A percentile compares a stretch with the other conserved stretches of the same genome.
Conservation (phyloP, 1,139 yeast species). For the Nakaseomyces bracarensis region DNA sequence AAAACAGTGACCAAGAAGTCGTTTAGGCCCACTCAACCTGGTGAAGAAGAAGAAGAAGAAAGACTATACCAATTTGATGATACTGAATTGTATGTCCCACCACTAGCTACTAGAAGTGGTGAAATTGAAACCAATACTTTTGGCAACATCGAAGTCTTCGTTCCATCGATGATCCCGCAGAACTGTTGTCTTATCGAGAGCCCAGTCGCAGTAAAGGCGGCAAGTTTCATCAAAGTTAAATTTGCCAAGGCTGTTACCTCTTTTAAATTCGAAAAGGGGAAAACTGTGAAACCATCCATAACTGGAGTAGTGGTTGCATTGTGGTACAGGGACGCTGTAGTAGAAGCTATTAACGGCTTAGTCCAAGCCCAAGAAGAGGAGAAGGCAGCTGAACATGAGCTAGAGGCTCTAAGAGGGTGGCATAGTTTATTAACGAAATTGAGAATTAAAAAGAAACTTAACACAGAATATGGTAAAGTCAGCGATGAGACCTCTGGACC, state of each 20-base stretch:
- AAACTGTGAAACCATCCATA: slow-evolving; percentile 52
- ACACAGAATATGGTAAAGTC: slow-evolving; percentile 53
- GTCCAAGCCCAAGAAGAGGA: slow-evolving; percentile 42
- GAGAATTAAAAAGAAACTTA: slow-evolving; percentile 60
- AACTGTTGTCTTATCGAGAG: slow-evolving; percentile 62
- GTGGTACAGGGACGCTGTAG: slow-evolving; percentile 59
- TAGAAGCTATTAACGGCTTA: slow-evolving; percentile 47
- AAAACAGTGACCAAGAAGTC: slow-evolving; percentile 36
- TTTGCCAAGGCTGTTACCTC: slow-evolving; percentile 84
- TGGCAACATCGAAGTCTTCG: slow-evolving; percentile 77
- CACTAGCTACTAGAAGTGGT: slow-evolving; percentile 45
- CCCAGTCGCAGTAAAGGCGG: slow-evolving; percentile 58
- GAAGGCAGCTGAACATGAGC: slow-evolving; percentile 40
- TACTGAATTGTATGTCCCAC: slow-evolving; percentile 63
- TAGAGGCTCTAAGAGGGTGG: slow-evolving; percentile 66
- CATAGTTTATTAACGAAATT: slow-evolving; percentile 60
- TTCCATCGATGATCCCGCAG: slow-evolving; percentile 70
- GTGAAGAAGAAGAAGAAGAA: slow-evolving; percentile 41
- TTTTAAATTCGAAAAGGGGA: slow-evolving; percentile 54
- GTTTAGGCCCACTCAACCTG: slow-evolving; percentile 31
- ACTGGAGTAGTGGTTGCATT: slow-evolving; percentile 71
- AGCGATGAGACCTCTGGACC: background rate
- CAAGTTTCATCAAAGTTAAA: slow-evolving; percentile 59
- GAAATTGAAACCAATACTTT: slow-evolving; percentile 63
- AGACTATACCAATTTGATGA: slow-evolving; percentile 71